A percentile compares a stretch with the other conserved stretches of the same genome.
Conservation (phyloP, 129 eudicot genomes). For the Helianthus annuus region DNA sequence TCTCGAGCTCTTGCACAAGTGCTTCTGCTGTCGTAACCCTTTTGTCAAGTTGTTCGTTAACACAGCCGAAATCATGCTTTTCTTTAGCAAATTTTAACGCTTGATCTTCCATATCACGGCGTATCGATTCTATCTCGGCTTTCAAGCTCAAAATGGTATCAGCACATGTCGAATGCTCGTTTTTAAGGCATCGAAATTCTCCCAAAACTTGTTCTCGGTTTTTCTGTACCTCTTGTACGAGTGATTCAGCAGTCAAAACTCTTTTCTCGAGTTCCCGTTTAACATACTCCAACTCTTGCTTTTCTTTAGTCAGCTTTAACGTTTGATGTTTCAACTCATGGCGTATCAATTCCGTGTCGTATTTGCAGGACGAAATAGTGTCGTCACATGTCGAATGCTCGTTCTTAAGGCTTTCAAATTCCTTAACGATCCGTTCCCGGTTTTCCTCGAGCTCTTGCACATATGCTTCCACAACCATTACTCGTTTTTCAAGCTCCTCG, state of each 20-base stretch:
- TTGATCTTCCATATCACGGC: slow-evolving; percentile 55
- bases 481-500: slow-evolving; percentile 21
- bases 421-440: slow-evolving; percentile 29
- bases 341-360: slow-evolving; percentile 63
- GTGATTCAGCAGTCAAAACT: slow-evolving; percentile 66
- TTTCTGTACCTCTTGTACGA: slow-evolving; percentile 81
- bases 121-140: slow-evolving; percentile 58
- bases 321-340: slow-evolving; percentile 60
- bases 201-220: slow-evolving; percentile 65
- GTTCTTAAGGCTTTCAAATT: slow-evolving; percentile 58
- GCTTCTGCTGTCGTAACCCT: slow-evolving; percentile 72
- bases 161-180: slow-evolving; percentile 71
- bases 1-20: slow-evolving; percentile 27
- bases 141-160: slow-evolving; percentile 51
- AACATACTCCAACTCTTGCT: slow-evolving; percentile 43
- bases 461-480: slow-evolving; percentile 40
- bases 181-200: slow-evolving; percentile 68
- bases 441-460: slow-evolving; percentile 81
- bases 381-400: slow-evolving; percentile 69
- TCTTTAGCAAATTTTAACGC: slow-evolving; percentile 54
- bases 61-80: slow-evolving; percentile 48
- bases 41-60: slow-evolving; percentile 71
- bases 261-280: slow-evolving; percentile 76
- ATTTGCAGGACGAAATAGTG: slow-evolving; percentile 49
- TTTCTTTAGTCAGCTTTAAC: slow-evolving; percentile 49